phyloP scores from a whole-genome alignment of 768 basidiomycete genomes.

The Dioszegia aurantiaca region DNA sequence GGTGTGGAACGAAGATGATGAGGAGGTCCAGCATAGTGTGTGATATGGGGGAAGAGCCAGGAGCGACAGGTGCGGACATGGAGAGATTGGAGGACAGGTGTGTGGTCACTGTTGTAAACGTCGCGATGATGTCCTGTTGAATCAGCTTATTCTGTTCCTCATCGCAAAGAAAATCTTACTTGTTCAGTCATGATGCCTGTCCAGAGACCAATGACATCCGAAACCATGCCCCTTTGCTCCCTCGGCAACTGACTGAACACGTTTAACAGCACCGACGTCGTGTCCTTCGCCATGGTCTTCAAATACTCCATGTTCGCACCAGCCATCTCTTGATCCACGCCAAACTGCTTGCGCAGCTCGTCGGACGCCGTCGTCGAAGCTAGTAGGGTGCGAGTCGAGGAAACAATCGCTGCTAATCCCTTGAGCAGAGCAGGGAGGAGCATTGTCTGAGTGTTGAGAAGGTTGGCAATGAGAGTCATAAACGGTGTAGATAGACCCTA shows the following conservation, averaged over 20 bases:
- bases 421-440: conserved; percentile 78
- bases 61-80: conserved; percentile 22
- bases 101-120: conserved; percentile 71
- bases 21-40: conserved; percentile 74
- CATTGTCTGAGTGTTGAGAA: conserved; percentile 84
- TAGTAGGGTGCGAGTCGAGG: conserved; percentile 66
- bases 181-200: conserved; percentile 70
- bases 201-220: conserved; percentile 87
- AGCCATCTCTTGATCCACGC: conserved; percentile 63
- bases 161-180: conserved; percentile 53
- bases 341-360: conserved; percentile 54
- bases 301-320: conserved; percentile 68
- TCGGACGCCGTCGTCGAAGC: conserved; percentile 54
- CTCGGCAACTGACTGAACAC: conserved; percentile 83
- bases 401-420: conserved; percentile 75
- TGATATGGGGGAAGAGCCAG: conserved; percentile 53
- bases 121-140: conserved; percentile 68
- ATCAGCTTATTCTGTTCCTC: neutral
- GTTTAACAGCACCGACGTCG: conserved; percentile 93
- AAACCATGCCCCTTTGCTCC: conserved; percentile 71
- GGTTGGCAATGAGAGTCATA: conserved; percentile 83
- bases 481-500: conserved; percentile 74
- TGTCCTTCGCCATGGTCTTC: conserved; percentile 75
- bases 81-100: conserved; percentile 49
- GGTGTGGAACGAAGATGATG: conserved; percentile 72